Evolutionary conservation across 345 rosid species (phyloP).

Genomic region (Hevea brasiliensis): DNA sequence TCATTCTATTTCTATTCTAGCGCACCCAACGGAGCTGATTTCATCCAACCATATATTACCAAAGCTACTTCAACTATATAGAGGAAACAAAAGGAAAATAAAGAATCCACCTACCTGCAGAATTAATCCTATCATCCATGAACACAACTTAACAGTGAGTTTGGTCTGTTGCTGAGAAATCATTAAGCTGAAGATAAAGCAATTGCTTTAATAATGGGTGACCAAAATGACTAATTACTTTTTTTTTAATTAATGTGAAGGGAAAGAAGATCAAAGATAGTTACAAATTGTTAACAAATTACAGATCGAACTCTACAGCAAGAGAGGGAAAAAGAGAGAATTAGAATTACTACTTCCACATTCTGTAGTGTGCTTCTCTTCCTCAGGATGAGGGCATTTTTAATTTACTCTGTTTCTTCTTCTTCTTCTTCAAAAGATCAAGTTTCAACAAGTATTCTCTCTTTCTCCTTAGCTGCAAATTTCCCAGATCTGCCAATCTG

Average conservation of each 20-base stretch:
- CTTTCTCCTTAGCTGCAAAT: constrained; percentile 8
- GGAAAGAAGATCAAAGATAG: constrained; percentile 6
- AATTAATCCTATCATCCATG: too few species aligned
- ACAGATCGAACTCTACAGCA: constrained; percentile 28
- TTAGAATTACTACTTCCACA: background rate
- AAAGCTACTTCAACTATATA: background rate
- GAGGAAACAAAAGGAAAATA: too few species aligned
- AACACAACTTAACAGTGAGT: too few species aligned
- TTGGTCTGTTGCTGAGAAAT: background rate
- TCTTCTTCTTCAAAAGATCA: background rate
- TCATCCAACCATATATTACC: background rate
- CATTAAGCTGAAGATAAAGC: background rate
- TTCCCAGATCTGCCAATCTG: constrained; percentile 44
- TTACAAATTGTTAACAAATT: constrained; percentile 28
- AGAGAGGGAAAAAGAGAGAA: background rate
- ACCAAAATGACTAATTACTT: constrained; percentile 11
- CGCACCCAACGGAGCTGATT: background rate
- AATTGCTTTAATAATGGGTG: background rate
- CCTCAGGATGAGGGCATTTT: background rate
- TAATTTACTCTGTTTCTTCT: background rate
- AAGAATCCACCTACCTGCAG: background rate
- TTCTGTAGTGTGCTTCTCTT: too few species aligned
- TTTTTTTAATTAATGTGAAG: constrained; percentile 15
- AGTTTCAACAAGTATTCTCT: background rate
- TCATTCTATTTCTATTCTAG: too few species aligned